Base-by-base conservation (phyloP, 2,329 filamentous ascomycete species). In the Cytospora chrysosperma region DNA sequence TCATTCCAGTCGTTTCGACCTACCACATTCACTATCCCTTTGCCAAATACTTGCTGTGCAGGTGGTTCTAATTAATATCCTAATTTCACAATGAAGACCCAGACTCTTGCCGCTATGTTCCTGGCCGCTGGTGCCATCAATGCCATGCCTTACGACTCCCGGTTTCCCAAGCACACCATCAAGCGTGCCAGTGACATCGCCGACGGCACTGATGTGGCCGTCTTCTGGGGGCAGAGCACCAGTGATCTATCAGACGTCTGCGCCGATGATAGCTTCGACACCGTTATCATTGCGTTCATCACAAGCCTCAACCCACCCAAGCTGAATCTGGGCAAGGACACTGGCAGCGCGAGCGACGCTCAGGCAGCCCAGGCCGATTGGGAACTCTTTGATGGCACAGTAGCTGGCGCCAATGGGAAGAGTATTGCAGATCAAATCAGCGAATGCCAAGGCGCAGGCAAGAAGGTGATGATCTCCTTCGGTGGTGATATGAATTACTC, bases 401-500 rank as follows among this genome's bases (percentile, higher is more conserved):
- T 54, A 4, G 50, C 62, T 1, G 12, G 27, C 2, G 28, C 37
- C 1, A n/a, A 28, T 8, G 62, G 62, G 9, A n/a, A 51, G 6
- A 64, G 62, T n/a, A 24, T 64, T 19, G 62, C 62, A 10, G 50
- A 47, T 8, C 53, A 64, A 24, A 64, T 64, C 15, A 57, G 43
- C 4, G 58, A 21, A 0, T 64, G 62, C n/a, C 58, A 64, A 50
- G 32, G n/a, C 0, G 56, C 52, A 17, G 58, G 58, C 15, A 54
- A 49, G 21, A 64, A 62, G 28, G 62, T 64, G 34, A 57, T 64
- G 62, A 64, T 64, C 19, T 64, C 62, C 12, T 64, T 64, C 34
- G 62, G 62, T 13, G 62, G 62, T 3, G 54, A 61, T 21, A 15
- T 4, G 24, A 54, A 21, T 17, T 32, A 49, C 30, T 58, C 62